A percentile compares a stretch with the other conserved stretches of the same genome.
Evolutionary conservation across 306 rosid genomes (phyloP).

Genomic region (Gastrolobium bilobum): DNA sequence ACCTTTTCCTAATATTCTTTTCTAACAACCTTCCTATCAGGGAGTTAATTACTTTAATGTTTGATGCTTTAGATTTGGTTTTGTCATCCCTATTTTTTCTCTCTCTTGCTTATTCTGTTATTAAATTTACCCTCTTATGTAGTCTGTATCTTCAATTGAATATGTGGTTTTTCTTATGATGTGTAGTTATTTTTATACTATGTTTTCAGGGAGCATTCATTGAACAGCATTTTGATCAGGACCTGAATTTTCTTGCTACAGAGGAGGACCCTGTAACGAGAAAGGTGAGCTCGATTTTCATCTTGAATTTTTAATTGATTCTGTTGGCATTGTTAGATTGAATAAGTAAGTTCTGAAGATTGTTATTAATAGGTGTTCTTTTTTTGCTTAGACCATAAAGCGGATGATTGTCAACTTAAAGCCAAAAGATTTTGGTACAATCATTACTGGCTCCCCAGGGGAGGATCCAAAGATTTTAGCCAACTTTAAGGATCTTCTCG

Average conservation of each 20-base stretch:
- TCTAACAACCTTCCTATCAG: neutral
- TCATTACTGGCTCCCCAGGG: constrained; percentile 71
- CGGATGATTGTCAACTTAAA: constrained; percentile 74
- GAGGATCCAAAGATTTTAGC: constrained; percentile 85
- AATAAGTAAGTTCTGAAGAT: neutral
- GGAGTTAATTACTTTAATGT: neutral
- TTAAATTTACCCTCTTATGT: neutral
- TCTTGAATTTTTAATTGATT: neutral
- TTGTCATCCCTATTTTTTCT: neutral
- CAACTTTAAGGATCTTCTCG: constrained; percentile 81
- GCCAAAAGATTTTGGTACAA: constrained; percentile 79
- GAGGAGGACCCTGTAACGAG: constrained; percentile 87
- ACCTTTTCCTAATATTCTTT: too few species aligned
- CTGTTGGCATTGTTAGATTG: neutral
- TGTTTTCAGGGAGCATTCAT: constrained; percentile 74
- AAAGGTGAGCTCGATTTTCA: constrained; percentile 55
- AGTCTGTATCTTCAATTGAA: neutral
- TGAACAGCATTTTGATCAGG: constrained; percentile 80
- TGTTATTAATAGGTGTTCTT: neutral
- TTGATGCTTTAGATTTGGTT: neutral
- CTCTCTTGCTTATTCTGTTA: neutral
- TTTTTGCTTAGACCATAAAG: constrained; percentile 63
- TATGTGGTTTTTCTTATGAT: constrained; percentile 16
- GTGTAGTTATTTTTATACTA: neutral
- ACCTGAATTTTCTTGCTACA: constrained; percentile 81